These are phyloP conservation scores for Stellera chamaejasme DNA, from an alignment of 345 rosid species.

Conservation along the genomic window DNA sequence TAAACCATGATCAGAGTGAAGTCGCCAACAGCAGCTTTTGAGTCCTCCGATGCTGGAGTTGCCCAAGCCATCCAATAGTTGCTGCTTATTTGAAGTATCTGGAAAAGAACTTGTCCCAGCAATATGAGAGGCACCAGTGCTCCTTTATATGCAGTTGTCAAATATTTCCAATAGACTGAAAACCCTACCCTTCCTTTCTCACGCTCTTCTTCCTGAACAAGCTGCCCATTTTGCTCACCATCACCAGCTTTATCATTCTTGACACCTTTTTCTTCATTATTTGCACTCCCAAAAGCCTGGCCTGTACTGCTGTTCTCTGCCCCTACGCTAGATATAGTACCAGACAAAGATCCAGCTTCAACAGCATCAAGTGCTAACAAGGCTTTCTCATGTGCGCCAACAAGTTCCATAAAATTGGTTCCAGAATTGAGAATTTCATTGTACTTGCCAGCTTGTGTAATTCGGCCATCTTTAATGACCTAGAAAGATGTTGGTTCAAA, in stretches of 20 bases:
- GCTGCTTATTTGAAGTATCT: slow-evolving; percentile 69
- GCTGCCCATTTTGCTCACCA: slow-evolving; percentile 34
- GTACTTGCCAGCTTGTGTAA: slow-evolving; percentile 68
- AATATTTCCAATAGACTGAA: slow-evolving; percentile 52
- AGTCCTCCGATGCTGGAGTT: slow-evolving; percentile 49
- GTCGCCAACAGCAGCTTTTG: slow-evolving; percentile 38
- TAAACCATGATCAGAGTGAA: slow-evolving; percentile 45
- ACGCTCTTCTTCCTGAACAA: slow-evolving; percentile 79
- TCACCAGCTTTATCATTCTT: slow-evolving; percentile 30
- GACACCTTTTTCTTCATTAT: slow-evolving; percentile 22
- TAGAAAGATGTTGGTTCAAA: slow-evolving; percentile 16
- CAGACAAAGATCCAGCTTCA: slow-evolving; percentile 25
- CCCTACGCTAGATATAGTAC: slow-evolving; percentile 8
- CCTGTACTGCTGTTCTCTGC: slow-evolving; percentile 16
- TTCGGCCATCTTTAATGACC: slow-evolving; percentile 82
- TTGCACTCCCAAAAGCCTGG: slow-evolving; percentile 12
- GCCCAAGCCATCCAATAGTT: slow-evolving; percentile 92
- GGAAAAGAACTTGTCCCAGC: slow-evolving; percentile 52
- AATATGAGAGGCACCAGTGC: slow-evolving; percentile 64
- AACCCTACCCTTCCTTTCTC: slow-evolving; percentile 72
- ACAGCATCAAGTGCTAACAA: slow-evolving; percentile 42
- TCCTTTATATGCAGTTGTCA: slow-evolving; percentile 64
- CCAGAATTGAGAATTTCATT: slow-evolving; percentile 53
- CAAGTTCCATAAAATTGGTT: slow-evolving; percentile 71
- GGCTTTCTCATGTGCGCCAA: slow-evolving; percentile 63